Base-by-base conservation (phyloP, 495 filamentous ascomycete species). In the Trichocladium uniseriatum region DNA sequence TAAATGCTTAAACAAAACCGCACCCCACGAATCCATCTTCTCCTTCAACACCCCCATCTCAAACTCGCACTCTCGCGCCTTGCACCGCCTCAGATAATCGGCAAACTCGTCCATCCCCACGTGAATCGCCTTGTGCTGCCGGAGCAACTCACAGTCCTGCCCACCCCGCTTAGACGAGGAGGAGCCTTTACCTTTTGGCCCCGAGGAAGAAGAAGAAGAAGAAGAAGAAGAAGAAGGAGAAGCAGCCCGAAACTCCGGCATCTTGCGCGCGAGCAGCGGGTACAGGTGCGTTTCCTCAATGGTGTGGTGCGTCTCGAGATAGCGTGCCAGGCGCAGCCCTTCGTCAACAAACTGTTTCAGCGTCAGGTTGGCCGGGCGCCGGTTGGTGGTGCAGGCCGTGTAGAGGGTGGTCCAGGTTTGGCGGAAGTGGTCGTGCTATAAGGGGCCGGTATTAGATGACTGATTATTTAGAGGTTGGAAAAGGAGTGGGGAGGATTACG, bases 201-300 rank as follows among this genome's bases (percentile, higher is more conserved):
- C n/a, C n/a, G n/a, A n/a, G n/a, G n/a, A n/a, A n/a, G n/a, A n/a
- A n/a, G n/a, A n/a, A n/a, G n/a, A n/a, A n/a, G n/a, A n/a, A n/a
- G n/a, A n/a, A n/a, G n/a, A n/a, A n/a, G n/a, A n/a, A n/a, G n/a
- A n/a, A n/a, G n/a, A n/a, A n/a, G n/a, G n/a, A n/a, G n/a, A n/a
- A n/a, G n/a, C n/a, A n/a, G n/a, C n/a, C 15, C 63, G 67, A 59
- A 95, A 96, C 43, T 82, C 81, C 7, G 90, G 86, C 89, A 95
- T 95, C 54, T 78, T 81, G 39, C 64, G 67, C 19, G 83, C 87
- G 10, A 96, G 74, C 3, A 83, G 50, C 14, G 89, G 89, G 64
- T 92, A 92, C 34, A 96, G 72, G 57, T 89, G 80, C 19, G 72
- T 70, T 62, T 96, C 90, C 64, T 96, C 89, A 55, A 95, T 90